Conservation (phyloP, 2,329 filamentous ascomycete genomes). For the Paraphoma chrysanthemicola region DNA sequence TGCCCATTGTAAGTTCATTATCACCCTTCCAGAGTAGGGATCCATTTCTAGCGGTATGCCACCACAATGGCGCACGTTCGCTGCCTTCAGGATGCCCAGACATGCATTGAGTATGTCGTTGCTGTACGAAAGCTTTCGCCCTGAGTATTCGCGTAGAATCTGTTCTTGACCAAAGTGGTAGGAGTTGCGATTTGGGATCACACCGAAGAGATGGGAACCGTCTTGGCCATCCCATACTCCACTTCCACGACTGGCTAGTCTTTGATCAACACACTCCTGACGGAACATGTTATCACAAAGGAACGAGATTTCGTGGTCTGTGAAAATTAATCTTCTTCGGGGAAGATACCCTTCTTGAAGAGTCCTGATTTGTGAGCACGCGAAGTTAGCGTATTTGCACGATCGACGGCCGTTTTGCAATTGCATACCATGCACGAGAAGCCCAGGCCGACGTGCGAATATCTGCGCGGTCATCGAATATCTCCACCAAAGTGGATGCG, state of each 20-base stretch:
- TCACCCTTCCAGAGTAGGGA: neutral
- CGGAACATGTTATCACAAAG: neutral
- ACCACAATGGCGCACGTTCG: neutral
- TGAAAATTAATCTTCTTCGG: neutral
- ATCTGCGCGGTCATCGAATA: neutral
- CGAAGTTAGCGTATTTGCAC: no score
- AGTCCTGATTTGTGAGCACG: neutral
- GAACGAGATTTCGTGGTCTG: constrained; percentile 2
- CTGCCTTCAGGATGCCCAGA: neutral
- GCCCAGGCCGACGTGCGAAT: constrained; percentile 1
- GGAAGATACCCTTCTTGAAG: constrained; percentile 4
- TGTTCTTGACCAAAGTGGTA: neutral
- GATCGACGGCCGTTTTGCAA: no score
- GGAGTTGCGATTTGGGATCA: no score
- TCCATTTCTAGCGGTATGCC: neutral
- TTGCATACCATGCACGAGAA: neutral
- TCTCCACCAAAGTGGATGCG: neutral
- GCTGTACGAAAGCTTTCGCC: neutral
- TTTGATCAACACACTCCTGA: neutral
- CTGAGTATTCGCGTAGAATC: neutral
- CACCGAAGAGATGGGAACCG: no score
- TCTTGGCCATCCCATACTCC: no score
- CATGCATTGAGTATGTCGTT: constrained; percentile 1
- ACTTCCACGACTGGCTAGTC: no score
- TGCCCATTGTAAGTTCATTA: no score